Evolutionary conservation across 2,329 filamentous ascomycete genomes (phyloP).

Genomic region (Sclerotinia borealis): DNA sequence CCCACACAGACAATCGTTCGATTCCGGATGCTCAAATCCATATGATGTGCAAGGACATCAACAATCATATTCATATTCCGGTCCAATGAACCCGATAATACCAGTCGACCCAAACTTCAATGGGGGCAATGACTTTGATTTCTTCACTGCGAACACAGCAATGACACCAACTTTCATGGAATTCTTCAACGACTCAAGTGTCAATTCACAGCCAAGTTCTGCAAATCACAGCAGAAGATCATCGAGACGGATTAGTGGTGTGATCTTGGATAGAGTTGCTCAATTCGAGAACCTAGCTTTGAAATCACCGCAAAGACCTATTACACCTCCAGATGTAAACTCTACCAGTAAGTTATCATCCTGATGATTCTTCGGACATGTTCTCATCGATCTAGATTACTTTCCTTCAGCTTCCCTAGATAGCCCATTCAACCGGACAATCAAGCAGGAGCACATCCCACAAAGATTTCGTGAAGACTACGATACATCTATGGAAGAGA

Average conservation of each 20-base stretch:
- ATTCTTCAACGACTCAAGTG: conserved; percentile 28
- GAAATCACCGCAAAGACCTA: conserved; percentile 43
- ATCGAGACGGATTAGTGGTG: conserved; percentile 50
- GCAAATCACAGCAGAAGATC: conserved; percentile 27
- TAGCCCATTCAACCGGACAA: conserved; percentile 48
- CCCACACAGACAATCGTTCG: conserved; percentile 49
- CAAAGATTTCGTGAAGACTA: conserved; percentile 55
- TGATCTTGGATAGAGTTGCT: conserved; percentile 52
- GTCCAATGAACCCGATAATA: conserved; percentile 40
- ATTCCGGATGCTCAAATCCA: conserved; percentile 37
- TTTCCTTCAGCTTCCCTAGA: conserved; percentile 63
- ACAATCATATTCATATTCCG: conserved; percentile 31
- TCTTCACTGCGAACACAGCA: conserved; percentile 25
- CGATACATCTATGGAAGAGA: conserved; percentile 62
- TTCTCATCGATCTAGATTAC: conserved; percentile 43
- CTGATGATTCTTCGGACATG: not conserved
- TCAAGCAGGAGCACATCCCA: conserved; percentile 29
- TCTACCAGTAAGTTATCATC: conserved; percentile 45
- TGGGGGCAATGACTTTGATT: conserved; percentile 29
- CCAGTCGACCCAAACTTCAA: conserved; percentile 33
- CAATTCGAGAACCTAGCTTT: conserved; percentile 52
- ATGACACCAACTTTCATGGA: conserved; percentile 31
- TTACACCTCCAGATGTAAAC: conserved; percentile 58
- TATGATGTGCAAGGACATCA: conserved; percentile 26
- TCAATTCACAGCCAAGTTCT: conserved; percentile 20